These are phyloP conservation scores for Kluyveromyces sp. DNA, from an alignment of 1,139 yeast genomes.

Conservation along the genomic window DNA sequence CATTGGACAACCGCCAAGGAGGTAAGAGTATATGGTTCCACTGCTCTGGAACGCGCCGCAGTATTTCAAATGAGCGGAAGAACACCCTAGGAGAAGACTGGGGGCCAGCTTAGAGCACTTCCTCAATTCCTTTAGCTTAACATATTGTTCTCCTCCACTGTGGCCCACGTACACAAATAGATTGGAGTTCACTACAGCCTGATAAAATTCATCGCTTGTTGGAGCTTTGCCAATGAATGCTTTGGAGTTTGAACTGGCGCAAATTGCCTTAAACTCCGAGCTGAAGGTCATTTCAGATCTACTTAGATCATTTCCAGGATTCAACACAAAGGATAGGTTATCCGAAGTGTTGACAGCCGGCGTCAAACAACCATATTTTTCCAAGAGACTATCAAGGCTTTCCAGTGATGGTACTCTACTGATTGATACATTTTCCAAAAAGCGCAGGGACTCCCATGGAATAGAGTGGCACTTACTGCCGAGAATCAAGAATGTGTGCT, in stretches of 20 bases:
- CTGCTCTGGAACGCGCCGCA: constrained; percentile 62
- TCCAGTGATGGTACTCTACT: constrained; percentile 70
- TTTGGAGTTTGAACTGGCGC: constrained; percentile 39
- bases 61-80: constrained; percentile 64
- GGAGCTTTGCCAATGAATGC: constrained; percentile 56
- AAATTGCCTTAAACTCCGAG: constrained; percentile 35
- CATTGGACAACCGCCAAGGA: constrained; percentile 76
- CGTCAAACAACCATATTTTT: constrained; percentile 17
- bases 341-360: constrained; percentile 14
- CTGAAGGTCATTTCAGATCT: constrained; percentile 62
- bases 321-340: constrained; percentile 45
- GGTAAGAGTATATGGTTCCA: constrained; percentile 72
- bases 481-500: constrained; percentile 64
- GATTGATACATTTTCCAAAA: constrained; percentile 47
- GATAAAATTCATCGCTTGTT: constrained; percentile 41
- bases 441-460: constrained; percentile 84
- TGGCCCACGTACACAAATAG: constrained; percentile 85
- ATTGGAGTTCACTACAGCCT: constrained; percentile 38
- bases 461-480: constrained; percentile 56
- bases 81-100: constrained; percentile 78
- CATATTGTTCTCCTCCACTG: constrained; percentile 88
- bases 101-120: constrained; percentile 50
- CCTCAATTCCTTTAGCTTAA: constrained; percentile 46
- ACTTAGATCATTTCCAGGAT: constrained; percentile 73
- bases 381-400: constrained; percentile 41